Percentiles rank a stretch among this genome's conserved stretches.
phyloP scores from a whole-genome alignment of 192 early-diverging fungal genomes.

The Coemansia furcata region DNA sequence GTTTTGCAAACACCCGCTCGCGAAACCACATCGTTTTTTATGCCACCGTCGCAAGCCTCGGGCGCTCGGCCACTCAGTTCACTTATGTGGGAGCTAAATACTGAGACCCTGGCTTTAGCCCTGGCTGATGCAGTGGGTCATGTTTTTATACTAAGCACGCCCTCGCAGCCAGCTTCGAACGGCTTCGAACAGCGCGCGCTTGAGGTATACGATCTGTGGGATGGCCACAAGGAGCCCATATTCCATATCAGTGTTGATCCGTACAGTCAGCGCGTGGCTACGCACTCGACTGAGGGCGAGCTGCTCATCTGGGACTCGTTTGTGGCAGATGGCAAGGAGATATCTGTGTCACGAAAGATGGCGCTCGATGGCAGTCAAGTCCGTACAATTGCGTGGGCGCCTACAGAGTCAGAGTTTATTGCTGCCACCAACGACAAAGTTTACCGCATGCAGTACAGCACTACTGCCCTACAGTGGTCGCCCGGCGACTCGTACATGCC shows the following conservation, averaged over 20 bases:
- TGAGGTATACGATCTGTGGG: constrained; percentile 30
- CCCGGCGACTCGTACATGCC: constrained; percentile 28
- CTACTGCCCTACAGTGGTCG: constrained; percentile 22
- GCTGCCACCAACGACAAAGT: constrained; percentile 39
- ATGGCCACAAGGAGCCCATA: constrained; percentile 46
- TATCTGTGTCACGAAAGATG: constrained; percentile 31
- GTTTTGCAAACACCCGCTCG: constrained; percentile 11
- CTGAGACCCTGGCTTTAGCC: constrained; percentile 5
- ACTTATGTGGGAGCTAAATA: neutral
- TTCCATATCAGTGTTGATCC: constrained; percentile 55
- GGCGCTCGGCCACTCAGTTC: neutral
- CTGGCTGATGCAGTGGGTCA: constrained; percentile 40
- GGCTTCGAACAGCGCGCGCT: neutral
- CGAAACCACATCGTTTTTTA: neutral
- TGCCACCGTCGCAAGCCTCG: neutral
- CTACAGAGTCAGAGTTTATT: constrained; percentile 46
- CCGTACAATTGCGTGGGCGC: constrained; percentile 52
- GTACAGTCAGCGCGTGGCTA: constrained; percentile 43
- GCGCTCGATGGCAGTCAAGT: constrained; percentile 41
- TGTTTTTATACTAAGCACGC: constrained; percentile 23
- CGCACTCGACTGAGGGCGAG: constrained; percentile 46
- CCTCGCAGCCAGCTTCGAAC: neutral
- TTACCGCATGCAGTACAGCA: constrained; percentile 31
- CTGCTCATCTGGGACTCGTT: constrained; percentile 49
- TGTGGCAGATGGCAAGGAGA: neutral